phyloP scores from a whole-genome alignment of 192 early-diverging fungal species.

The Backusella circina region DNA sequence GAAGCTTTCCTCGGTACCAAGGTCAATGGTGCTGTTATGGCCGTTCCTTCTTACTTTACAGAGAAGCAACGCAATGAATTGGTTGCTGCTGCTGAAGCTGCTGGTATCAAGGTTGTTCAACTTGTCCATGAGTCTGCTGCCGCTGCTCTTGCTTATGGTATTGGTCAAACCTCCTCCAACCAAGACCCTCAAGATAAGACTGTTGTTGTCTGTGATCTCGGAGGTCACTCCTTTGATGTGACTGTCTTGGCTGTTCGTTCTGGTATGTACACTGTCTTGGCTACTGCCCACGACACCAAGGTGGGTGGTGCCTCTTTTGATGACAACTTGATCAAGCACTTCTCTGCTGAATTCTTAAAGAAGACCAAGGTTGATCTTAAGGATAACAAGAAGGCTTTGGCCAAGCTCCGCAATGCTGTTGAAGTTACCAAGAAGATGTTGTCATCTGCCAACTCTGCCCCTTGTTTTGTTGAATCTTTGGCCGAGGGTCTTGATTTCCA shows the following conservation, averaged over 20 bases:
- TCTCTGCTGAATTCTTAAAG: constrained; percentile 84
- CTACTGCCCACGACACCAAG: constrained; percentile 70
- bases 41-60: constrained; percentile 83
- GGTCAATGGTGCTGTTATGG: constrained; percentile 81
- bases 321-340: constrained; percentile 75
- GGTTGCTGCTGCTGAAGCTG: constrained; percentile 59
- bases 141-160: constrained; percentile 82
- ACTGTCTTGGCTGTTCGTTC: constrained; percentile 74
- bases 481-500: constrained; percentile 91
- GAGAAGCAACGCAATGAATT: constrained; percentile 69
- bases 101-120: constrained; percentile 79
- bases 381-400: constrained; percentile 68
- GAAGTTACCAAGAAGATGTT: constrained; percentile 93
- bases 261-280: constrained; percentile 68
- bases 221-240: constrained; percentile 81
- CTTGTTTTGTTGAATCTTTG: constrained; percentile 91
- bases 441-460: constrained; percentile 71
- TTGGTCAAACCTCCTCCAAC: constrained; percentile 48
- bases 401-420: constrained; percentile 80
- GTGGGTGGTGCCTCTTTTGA: constrained; percentile 89
- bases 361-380: constrained; percentile 79
- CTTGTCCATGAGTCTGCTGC: constrained; percentile 88
- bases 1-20: constrained; percentile 79
- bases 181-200: constrained; percentile 62
- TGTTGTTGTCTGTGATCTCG: constrained; percentile 86